A percentile compares a stretch with the other conserved stretches of the same genome.
Evolutionary conservation across 257 asterid genomes (phyloP).

Genomic region (Coffea eugenioides): DNA sequence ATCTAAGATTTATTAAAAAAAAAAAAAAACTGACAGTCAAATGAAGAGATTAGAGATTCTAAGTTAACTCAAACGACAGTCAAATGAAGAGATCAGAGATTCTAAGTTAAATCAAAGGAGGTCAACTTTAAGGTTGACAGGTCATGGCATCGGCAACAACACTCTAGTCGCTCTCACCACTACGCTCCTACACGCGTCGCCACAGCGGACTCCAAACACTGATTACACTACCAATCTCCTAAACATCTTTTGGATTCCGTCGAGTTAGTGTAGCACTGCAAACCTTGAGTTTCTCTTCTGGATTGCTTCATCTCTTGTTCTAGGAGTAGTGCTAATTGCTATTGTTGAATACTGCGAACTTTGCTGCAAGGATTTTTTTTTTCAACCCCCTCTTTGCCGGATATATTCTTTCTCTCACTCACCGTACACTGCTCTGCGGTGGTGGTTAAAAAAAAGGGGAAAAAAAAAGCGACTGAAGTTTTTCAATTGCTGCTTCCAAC

Average conservation of each 20-base stretch:
- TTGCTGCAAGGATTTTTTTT: background rate
- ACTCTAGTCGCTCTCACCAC: conserved; percentile 4
- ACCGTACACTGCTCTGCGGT: background rate
- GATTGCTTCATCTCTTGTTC: background rate
- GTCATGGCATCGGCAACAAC: background rate
- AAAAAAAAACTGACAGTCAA: too few relatives aligned
- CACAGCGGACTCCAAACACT: conserved; percentile 68
- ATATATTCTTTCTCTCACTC: background rate
- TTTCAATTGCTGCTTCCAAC: background rate
- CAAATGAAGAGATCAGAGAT: background rate
- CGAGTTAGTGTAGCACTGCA: conserved; percentile 28
- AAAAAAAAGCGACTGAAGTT: background rate
- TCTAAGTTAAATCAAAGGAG: background rate
- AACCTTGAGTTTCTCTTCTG: background rate
- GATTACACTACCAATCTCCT: conserved; percentile 3
- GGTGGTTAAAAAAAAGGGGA: background rate
- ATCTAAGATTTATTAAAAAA: too few relatives aligned
- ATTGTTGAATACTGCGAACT: background rate
- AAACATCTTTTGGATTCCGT: conserved; percentile 15
- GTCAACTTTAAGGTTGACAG: conserved; percentile 22
- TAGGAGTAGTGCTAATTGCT: background rate
- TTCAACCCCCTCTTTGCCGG: background rate
- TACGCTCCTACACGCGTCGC: conserved; percentile 39
- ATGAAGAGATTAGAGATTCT: background rate
- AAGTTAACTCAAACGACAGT: background rate